Evolutionary conservation across 192 early-diverging fungal species (phyloP), one percentile per base, ranked within the genome.

Genomic region (Dimargaris cristalligena): DNA sequence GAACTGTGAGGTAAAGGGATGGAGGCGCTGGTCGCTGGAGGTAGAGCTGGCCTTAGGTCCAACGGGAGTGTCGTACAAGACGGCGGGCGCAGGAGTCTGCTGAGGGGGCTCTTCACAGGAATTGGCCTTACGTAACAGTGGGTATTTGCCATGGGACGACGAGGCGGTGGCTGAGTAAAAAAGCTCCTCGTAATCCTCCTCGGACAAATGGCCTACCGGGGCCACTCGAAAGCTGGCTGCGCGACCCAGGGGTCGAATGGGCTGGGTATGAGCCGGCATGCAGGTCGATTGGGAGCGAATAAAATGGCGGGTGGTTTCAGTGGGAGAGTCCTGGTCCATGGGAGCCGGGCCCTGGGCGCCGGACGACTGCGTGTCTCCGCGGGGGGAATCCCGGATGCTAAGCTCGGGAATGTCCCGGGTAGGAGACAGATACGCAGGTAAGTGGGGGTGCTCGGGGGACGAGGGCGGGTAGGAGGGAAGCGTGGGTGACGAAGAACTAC

Each of bases 361-460:
- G 46, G 1, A 3, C n/a, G 46, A 6, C 25, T 3, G 46, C n/a
- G 3, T 25, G 6, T 22, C n/a, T 47, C 46, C 46, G 1, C 6
- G 20, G 46, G 6, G 25, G 46, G 2, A 47, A 25, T 47, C 46
- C 20, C 20, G 6, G 46, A 1, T 18, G 6, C 46, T n/a, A n/a
- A n/a, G n/a, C 25, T 47, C 46, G 46, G 46, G 46, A 47, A 47
- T 47, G 46, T 47, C 46, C 46, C 46, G 46, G 50, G 25, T 2
- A 26, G 50, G 50, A 8, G 50, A 52, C 25, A 52, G 50, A 23
- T 52, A 52, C 0, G 50, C 50, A 23, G 50, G 50, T 2, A 52
- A 26, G 28, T 52, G 50, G 14, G 50, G 50, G 28, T 52, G 30
- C 26, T 52, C 50, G 2, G 50, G 50, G 14, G 50, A 52, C 23